These are phyloP conservation scores for Sanghuangporus sanghuang DNA, from an alignment of 1,284 basidiomycete genomes.

Conservation along the genomic window DNA sequence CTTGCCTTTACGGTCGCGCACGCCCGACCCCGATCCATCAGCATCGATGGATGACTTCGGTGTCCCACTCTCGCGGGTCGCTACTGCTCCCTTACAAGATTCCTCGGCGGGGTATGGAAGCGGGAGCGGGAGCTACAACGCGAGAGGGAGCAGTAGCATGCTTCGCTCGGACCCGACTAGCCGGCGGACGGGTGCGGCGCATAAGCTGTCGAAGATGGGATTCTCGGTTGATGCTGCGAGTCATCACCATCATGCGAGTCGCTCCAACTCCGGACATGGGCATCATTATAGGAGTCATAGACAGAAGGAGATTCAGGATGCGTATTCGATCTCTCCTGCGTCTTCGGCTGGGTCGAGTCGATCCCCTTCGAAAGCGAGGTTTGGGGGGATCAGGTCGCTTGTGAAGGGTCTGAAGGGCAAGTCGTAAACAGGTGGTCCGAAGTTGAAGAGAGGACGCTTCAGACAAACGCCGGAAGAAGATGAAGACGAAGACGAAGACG, in stretches of 20 bases:
- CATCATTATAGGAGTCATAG: not conserved
- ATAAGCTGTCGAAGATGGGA: constrained; percentile 16
- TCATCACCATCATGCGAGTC: not conserved
- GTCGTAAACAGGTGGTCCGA: not conserved
- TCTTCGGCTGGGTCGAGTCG: constrained; percentile 1
- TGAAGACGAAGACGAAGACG: too few relatives aligned
- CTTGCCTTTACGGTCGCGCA: constrained; percentile 9
- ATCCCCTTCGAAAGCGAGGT: constrained; percentile 13
- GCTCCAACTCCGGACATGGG: not conserved
- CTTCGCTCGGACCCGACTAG: not conserved
- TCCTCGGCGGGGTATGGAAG: not conserved
- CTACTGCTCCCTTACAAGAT: constrained; percentile 15
- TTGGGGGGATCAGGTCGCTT: constrained; percentile 16
- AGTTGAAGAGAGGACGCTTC: not conserved
- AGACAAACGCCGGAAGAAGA: too few relatives aligned
- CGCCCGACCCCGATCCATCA: constrained; percentile 7
- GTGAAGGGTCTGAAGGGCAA: constrained; percentile 15
- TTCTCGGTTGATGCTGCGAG: constrained; percentile 11
- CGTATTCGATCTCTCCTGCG: constrained; percentile 2
- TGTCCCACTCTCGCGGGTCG: constrained; percentile 16
- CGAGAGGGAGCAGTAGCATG: not conserved
- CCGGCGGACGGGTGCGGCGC: constrained; percentile 2
- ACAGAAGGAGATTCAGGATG: not conserved
- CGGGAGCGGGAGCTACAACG: not conserved
- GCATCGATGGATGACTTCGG: constrained; percentile 2